Percentiles rank a stretch among this genome's conserved stretches.
These are phyloP conservation scores for Dendrobium officinale DNA, from an alignment of 106 monocot species.

Conservation along the genomic window DNA sequence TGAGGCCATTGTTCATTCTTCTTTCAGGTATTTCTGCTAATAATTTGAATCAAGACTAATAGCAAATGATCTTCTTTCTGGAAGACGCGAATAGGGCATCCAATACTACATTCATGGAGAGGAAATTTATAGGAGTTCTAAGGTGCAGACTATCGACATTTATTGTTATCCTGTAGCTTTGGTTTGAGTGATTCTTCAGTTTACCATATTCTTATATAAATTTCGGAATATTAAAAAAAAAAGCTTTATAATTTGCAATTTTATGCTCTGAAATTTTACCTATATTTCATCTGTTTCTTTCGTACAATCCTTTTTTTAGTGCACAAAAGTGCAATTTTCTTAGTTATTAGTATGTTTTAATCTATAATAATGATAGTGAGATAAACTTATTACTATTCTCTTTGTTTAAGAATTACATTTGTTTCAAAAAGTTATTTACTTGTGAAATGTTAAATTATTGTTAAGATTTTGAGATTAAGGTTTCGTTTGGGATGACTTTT, in stretches of 20 bases:
- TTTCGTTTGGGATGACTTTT: too few relatives aligned
- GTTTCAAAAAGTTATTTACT: too few relatives aligned
- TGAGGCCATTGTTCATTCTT: conserved; percentile 7
- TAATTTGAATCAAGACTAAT: background rate
- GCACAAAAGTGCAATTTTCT: too few relatives aligned
- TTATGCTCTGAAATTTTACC: background rate
- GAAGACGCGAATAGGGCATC: background rate
- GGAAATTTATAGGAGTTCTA: background rate
- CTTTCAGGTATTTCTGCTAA: background rate
- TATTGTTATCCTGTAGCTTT: background rate
- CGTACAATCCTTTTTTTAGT: background rate
- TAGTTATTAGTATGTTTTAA: too few relatives aligned
- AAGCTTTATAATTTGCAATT: background rate
- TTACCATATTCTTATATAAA: background rate
- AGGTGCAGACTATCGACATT: background rate
- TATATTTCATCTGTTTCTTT: background rate
- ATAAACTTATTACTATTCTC: too few relatives aligned
- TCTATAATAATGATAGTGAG: too few relatives aligned
- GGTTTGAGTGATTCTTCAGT: background rate
- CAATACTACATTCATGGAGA: background rate
- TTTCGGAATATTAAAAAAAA: background rate
- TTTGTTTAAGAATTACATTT: too few relatives aligned
- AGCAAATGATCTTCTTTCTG: background rate
- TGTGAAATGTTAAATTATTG: too few relatives aligned
- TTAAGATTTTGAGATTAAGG: too few relatives aligned